Conservation (phyloP, 805 yeast species). For the Starmerella powellii region DNA sequence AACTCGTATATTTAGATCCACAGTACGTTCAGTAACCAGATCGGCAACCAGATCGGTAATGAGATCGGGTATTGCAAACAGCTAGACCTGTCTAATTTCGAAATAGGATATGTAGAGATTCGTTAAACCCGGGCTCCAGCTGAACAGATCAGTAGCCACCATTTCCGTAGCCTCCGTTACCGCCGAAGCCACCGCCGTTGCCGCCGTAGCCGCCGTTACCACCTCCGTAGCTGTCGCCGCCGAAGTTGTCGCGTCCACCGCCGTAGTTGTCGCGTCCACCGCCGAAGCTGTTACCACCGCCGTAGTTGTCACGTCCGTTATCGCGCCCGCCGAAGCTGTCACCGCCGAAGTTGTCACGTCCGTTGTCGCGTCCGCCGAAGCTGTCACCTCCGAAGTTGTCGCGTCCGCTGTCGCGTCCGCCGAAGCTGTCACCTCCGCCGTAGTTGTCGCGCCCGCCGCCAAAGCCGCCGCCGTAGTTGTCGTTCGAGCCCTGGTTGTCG, state of each 20-base stretch:
- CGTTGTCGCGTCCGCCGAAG: background rate
- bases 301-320: background rate
- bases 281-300: background rate
- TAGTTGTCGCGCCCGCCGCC: background rate
- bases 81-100: no score
- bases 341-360: conserved; percentile 6
- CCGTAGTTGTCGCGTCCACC: conserved; percentile 8
- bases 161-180: background rate
- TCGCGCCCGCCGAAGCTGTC: conserved; percentile 1
- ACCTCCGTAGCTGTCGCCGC: background rate
- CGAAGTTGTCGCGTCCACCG: conserved; percentile 2
- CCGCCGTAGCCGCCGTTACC: conserved; percentile 1
- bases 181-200: conserved; percentile 1
- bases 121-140: no score
- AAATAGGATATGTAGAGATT: no score
- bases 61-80: no score
- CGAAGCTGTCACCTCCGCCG: background rate
- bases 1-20: no score
- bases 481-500: no score
- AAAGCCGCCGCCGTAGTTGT: conserved; percentile 3
- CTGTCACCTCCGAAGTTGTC: conserved; percentile 4
- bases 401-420: background rate
- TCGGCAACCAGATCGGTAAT: no score
- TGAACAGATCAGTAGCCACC: no score
- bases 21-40: no score